Evolutionary conservation across 306 rosid genomes (phyloP), one percentile per base, ranked within the genome.

Genomic region (Prunus padus): DNA sequence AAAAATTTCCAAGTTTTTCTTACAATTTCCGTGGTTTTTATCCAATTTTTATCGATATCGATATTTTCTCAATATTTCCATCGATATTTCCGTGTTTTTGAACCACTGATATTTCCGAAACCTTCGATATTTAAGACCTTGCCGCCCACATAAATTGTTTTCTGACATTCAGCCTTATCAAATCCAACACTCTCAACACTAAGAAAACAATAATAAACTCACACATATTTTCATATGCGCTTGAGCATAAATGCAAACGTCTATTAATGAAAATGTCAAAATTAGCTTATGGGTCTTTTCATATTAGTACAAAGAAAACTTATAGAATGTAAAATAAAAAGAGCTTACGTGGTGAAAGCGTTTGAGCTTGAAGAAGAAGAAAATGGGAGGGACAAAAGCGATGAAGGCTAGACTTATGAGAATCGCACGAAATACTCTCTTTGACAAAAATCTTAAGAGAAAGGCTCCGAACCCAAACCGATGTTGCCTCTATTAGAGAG

Each of bases 341-440:
- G 40, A n/a, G 55, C 15, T 44, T 69, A 90, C 92, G 84, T 77
- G 92, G 40, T 86, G 79, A 49, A 91, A 46, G 57, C 86, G 80
- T 54, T 73, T 86, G 70, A 91, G 93, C 49, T 86, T 87, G 81
- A 93, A 82, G 65, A 89, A 91, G 88, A 93, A 89, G 89, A 87
- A 84, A 52, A 85, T 61, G 46, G 97, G 96, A 74, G 98, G 98
- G 15, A 91, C 57, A 73, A 87, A 50, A 65, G 96, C 91, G 14
- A 89, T 18, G 44, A 87, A 44, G 20, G 40, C 83, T 33, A 93
- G 92, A 78, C 68, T 47, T 12, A 76, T 28, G 62, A 91, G 77
- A 40, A 90, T 76, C 8, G 56, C 45, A 62, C 87, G 87, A 67
- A 87, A 59, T n/a, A 78, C n/a, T 20, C 73, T 84, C 16, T 76